Evolutionary conservation across 176 grass and related monocot species (phyloP), one percentile per base, ranked within the genome.

Genomic region (Rhipidocladum racemiflorum): DNA sequence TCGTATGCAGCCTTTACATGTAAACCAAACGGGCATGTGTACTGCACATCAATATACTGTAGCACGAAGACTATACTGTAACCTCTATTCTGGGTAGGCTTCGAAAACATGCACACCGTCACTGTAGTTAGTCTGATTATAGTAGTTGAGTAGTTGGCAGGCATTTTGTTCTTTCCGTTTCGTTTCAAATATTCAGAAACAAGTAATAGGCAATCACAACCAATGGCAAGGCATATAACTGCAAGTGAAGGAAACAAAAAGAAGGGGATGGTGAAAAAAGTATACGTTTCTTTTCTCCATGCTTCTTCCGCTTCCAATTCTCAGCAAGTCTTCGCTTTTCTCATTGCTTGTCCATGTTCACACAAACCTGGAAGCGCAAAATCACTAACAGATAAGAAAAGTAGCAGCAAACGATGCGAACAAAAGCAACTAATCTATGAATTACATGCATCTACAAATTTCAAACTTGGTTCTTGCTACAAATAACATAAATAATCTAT

Each of bases 271-370:
- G 36, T 48, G 76, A 81, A 46, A 36, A 46, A 67, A 81, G 45
- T 25, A 40, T 89, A 97, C 94, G 43, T 83, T 92, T 97, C 86
- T 92, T 94, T 70, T 94, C 94, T 63, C 94, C 88, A 53, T 79
- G 76, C 60, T 89, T 97, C 44, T 92, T 94, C 43, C 82, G 86
- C 80, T 79, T 97, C 88, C 88, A 92, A 29, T 72, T 87, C 44
- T 94, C 88, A 9, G 90, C 83, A 55, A 76, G 59, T 74, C 61
- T 97, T 65, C 81, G 77, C 75, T 77, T 88, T 51, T 94, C 90
- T 76, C 59, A 92, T 62, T 97, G 72, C 74, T 94, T 97, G 60
- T 97, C 91, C 50, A 92, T 78, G 48, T 86, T 97, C 45, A 97
- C 89, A 87, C 87, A 97, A 38, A 97, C 86, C 94, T 94, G 70